phyloP scores from a whole-genome alignment of 768 basidiomycete genomes.

The Xanthoconium purpureum region DNA sequence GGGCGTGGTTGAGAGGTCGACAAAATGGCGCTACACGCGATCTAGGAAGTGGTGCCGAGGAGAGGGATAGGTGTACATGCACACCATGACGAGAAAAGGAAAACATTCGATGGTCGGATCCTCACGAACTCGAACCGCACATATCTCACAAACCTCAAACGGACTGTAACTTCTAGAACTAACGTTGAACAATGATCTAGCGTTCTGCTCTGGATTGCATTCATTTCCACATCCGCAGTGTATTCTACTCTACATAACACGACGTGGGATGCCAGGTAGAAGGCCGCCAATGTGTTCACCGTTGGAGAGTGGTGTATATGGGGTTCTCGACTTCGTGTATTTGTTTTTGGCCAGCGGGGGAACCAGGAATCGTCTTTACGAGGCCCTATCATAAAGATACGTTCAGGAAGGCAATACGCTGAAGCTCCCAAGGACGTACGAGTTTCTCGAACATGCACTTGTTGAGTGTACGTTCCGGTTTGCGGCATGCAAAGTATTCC shows the following conservation, averaged over 20 bases:
- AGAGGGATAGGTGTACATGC: slow-evolving; percentile 22
- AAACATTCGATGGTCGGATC: slow-evolving; percentile 23
- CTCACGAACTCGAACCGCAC: not conserved
- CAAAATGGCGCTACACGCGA: not conserved
- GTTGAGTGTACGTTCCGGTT: slow-evolving; percentile 85
- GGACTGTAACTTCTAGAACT: too few species aligned
- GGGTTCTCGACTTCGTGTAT: slow-evolving; percentile 89
- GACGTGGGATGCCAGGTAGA: slow-evolving; percentile 1
- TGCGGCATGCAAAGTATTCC: slow-evolving; percentile 89
- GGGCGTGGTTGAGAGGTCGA: not conserved
- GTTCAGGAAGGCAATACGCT: not conserved
- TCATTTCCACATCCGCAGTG: not conserved
- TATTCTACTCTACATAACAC: slow-evolving; percentile 23
- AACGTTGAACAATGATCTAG: too few species aligned
- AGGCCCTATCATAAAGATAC: slow-evolving; percentile 60
- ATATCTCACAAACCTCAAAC: not conserved
- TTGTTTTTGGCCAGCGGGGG: slow-evolving; percentile 74
- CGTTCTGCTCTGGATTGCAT: not conserved
- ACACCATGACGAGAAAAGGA: slow-evolving; percentile 28
- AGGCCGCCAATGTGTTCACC: slow-evolving; percentile 41
- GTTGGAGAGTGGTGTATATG: slow-evolving; percentile 80
- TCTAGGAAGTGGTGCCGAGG: not conserved
- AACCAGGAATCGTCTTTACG: slow-evolving; percentile 86
- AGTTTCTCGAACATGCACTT: slow-evolving; percentile 95
- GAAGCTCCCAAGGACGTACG: slow-evolving; percentile 47